Conservation (phyloP, 495 filamentous ascomycete species). For the Penicillium simplicissimum region DNA sequence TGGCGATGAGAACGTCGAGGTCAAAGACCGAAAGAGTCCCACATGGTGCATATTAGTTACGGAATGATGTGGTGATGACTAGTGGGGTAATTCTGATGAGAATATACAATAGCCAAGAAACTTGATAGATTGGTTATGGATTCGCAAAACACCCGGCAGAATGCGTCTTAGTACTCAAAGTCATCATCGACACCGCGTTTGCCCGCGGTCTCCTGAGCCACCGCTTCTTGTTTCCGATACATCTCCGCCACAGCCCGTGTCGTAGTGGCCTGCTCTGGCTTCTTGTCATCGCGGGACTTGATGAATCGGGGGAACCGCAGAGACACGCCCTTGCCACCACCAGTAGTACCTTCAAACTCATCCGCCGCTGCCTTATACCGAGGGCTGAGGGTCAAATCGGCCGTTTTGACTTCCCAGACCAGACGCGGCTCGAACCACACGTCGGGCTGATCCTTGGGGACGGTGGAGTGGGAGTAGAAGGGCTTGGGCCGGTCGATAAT, state of each 20-base stretch:
- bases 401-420: conserved; percentile 98
- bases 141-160: conserved; percentile 2
- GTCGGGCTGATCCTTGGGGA: conserved; percentile 90
- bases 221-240: conserved; percentile 92
- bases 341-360: conserved; percentile 53
- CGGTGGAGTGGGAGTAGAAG: conserved; percentile 83
- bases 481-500: conserved; percentile 90
- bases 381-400: conserved; percentile 89
- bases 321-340: conserved; percentile 80
- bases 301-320: conserved; percentile 92
- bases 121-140: not conserved
- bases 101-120: not conserved
- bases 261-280: conserved; percentile 84
- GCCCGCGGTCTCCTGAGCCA: conserved; percentile 60
- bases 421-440: conserved; percentile 95
- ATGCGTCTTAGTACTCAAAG: conserved; percentile 78
- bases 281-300: conserved; percentile 88
- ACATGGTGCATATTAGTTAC: conserved; percentile 12
- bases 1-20: not conserved
- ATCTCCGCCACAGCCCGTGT: conserved; percentile 87
- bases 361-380: conserved; percentile 81
- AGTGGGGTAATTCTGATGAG: not conserved
- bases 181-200: conserved; percentile 92
- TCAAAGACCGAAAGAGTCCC: not conserved
- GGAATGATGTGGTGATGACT: conserved; percentile 11